Conservation (phyloP, 2,329 filamentous ascomycete genomes). For the Aureobasidium musti region DNA sequence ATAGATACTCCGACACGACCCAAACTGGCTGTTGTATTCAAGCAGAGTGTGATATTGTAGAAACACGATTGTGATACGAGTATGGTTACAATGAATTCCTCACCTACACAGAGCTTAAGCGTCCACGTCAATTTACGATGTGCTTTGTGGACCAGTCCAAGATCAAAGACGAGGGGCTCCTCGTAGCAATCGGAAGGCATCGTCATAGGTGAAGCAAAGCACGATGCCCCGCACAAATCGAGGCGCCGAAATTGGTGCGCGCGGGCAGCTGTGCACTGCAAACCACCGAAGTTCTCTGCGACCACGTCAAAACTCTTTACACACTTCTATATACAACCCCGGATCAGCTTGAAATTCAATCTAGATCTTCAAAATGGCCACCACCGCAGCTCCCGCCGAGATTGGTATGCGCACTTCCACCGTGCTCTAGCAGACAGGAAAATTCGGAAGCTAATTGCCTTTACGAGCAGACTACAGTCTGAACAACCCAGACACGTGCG, state of each 20-base stretch:
- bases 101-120: too few relatives aligned
- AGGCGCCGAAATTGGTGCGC: constrained; percentile 25
- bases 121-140: too few relatives aligned
- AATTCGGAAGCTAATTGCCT: constrained; percentile 28
- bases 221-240: constrained; percentile 27
- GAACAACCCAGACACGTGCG: constrained; percentile 44
- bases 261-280: constrained; percentile 23
- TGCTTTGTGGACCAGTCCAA: too few relatives aligned
- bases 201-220: constrained; percentile 16
- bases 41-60: too few relatives aligned
- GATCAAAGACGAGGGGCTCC: background rate
- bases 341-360: constrained; percentile 23
- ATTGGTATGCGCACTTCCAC: constrained; percentile 33
- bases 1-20: too few relatives aligned
- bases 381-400: constrained; percentile 32
- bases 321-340: constrained; percentile 5
- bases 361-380: constrained; percentile 34
- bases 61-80: too few relatives aligned
- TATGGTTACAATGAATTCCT: too few relatives aligned
- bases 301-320: constrained; percentile 26
- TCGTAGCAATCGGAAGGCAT: background rate
- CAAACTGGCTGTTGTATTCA: too few relatives aligned
- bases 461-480: constrained; percentile 41
- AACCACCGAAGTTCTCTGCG: constrained; percentile 26
- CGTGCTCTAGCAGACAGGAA: background rate